These are phyloP conservation scores for Metarhizium rileyi DNA, from an alignment of 2,329 filamentous ascomycete species.

Conservation along the genomic window DNA sequence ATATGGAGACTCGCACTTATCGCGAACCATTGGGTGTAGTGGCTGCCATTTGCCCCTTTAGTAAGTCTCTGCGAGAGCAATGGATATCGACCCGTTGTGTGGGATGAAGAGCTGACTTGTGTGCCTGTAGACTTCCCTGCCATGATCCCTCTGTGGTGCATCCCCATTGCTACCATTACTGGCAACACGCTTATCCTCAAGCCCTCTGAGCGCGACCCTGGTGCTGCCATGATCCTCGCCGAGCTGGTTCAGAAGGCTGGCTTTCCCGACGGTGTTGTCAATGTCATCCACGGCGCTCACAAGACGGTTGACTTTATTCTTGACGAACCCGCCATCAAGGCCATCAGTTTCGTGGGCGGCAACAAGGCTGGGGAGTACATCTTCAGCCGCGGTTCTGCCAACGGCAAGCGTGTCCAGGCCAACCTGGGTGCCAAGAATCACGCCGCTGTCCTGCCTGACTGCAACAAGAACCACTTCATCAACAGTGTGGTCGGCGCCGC, in stretches of 20 bases:
- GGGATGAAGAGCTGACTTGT: slow-evolving; percentile 6
- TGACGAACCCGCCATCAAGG: slow-evolving; percentile 77
- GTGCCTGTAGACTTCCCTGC: slow-evolving; percentile 69
- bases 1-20: slow-evolving; percentile 82
- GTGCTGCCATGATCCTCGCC: slow-evolving; percentile 75
- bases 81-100: not conserved
- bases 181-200: slow-evolving; percentile 81
- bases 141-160: slow-evolving; percentile 90
- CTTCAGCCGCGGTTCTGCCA: slow-evolving; percentile 65
- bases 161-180: slow-evolving; percentile 74
- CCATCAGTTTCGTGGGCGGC: slow-evolving; percentile 75
- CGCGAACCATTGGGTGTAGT: slow-evolving; percentile 73
- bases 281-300: slow-evolving; percentile 72
- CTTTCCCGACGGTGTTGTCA: slow-evolving; percentile 73
- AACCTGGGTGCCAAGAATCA: slow-evolving; percentile 88
- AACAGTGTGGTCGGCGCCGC: slow-evolving; percentile 78
- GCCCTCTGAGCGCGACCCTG: slow-evolving; percentile 77
- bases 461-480: slow-evolving; percentile 82
- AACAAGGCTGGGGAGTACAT: slow-evolving; percentile 89
- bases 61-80: slow-evolving; percentile 30
- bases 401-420: slow-evolving; percentile 81
- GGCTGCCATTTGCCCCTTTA: slow-evolving; percentile 80
- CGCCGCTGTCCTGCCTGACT: slow-evolving; percentile 72
- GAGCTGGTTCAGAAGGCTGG: slow-evolving; percentile 73
- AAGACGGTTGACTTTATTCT: slow-evolving; percentile 79